Conservation (phyloP, 495 filamentous ascomycete genomes). For the Sporormia fimetaria region DNA sequence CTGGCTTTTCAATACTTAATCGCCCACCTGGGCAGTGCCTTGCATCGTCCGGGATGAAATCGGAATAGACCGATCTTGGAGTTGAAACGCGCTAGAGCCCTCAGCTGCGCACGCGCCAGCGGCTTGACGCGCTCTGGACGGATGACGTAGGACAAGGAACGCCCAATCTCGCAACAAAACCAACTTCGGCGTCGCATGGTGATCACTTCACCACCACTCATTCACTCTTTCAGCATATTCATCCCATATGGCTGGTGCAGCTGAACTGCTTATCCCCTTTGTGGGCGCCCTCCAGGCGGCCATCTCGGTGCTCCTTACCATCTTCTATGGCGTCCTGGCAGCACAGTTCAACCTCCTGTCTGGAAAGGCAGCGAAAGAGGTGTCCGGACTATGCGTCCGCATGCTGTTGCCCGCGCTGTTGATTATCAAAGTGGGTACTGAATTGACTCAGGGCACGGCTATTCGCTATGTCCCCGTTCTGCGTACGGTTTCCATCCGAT, state of each 20-base stretch:
- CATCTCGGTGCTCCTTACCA: conserved; percentile 57
- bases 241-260: background rate
- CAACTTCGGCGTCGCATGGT: too few species aligned
- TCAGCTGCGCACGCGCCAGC: too few species aligned
- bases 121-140: too few species aligned
- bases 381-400: conserved; percentile 55
- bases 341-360: conserved; percentile 49
- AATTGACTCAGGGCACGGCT: conserved; percentile 48
- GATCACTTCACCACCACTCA: too few species aligned
- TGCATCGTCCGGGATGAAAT: too few species aligned
- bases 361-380: conserved; percentile 44
- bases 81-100: too few species aligned
- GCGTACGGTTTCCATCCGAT: conserved; percentile 20
- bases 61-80: too few species aligned
- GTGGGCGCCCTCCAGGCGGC: conserved; percentile 60
- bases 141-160: too few species aligned
- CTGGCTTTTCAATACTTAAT: too few species aligned
- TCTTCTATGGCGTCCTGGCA: conserved; percentile 51
- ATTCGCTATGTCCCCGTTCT: conserved; percentile 48
- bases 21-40: too few species aligned
- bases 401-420: conserved; percentile 61
- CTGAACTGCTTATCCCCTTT: conserved; percentile 39
- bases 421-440: conserved; percentile 54
- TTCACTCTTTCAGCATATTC: background rate
- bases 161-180: too few species aligned